Evolutionary conservation across 2,329 filamentous ascomycete species (phyloP).

Genomic region (Aspergillus sp.): DNA sequence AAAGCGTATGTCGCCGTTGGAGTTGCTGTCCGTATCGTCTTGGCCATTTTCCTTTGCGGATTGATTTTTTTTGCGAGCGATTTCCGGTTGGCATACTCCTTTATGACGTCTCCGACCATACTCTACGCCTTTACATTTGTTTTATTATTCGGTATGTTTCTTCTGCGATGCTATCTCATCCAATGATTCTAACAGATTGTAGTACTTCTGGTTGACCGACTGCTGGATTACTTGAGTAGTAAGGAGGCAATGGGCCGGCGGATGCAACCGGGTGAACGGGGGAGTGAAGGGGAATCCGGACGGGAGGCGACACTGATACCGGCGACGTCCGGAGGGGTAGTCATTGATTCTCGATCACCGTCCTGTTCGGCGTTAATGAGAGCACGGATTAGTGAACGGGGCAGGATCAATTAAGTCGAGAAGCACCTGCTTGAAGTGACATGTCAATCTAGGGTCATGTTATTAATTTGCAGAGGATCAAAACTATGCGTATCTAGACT

Average conservation of each 20-base stretch:
- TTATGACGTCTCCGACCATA: slow-evolving; percentile 36
- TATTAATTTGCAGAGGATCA: not conserved
- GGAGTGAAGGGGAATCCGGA: slow-evolving; percentile 5
- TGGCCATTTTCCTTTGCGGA: slow-evolving; percentile 23
- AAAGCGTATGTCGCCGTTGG: slow-evolving; percentile 19
- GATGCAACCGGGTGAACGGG: slow-evolving; percentile 16
- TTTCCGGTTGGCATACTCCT: slow-evolving; percentile 30
- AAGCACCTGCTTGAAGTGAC: not conserved
- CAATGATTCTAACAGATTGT: slow-evolving; percentile 9
- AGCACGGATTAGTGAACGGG: not conserved
- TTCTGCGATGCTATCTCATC: not conserved
- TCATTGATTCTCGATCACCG: not conserved
- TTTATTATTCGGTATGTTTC: slow-evolving; percentile 23
- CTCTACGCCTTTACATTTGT: slow-evolving; percentile 29
- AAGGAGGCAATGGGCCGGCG: slow-evolving; percentile 17
- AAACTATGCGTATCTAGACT: not conserved
- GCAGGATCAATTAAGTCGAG: not conserved
- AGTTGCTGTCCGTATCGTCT: slow-evolving; percentile 20
- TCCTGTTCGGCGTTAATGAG: not conserved
- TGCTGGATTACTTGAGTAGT: slow-evolving; percentile 22
- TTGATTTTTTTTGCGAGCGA: slow-evolving; percentile 24
- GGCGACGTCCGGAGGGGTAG: slow-evolving; percentile 5
- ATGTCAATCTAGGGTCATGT: not conserved
- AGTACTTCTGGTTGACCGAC: slow-evolving; percentile 30
- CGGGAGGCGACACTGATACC: slow-evolving; percentile 11